Evolutionary conservation across 768 basidiomycete species (phyloP).

Genomic region (Panellus pusillus): DNA sequence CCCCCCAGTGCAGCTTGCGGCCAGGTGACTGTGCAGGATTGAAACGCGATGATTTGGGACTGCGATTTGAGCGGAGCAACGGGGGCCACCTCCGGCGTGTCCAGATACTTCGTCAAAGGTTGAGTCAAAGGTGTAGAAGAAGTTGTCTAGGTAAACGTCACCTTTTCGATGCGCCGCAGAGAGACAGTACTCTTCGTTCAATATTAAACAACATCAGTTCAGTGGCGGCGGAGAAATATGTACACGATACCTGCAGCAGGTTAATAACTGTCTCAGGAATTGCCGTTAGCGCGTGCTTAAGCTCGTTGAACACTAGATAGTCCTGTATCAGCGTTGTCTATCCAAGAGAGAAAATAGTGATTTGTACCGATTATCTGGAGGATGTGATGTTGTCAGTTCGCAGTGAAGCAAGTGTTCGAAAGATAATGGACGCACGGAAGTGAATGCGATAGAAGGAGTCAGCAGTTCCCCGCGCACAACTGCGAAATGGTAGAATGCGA

Average conservation of each 20-base stretch:
- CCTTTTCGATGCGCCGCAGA: conserved; percentile 79
- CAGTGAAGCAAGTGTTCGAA: not conserved
- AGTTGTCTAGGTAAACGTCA: no score
- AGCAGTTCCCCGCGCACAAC: conserved; percentile 66
- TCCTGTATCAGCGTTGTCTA: conserved; percentile 23
- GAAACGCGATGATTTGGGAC: conserved; percentile 64
- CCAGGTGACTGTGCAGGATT: conserved; percentile 88
- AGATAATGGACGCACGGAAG: conserved; percentile 45
- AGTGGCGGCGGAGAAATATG: no score
- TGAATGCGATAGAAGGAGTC: conserved; percentile 87
- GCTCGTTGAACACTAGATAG: conserved; percentile 72
- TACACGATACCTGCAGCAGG: conserved; percentile 86
- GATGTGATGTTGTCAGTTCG: not conserved
- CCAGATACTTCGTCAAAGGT: conserved; percentile 55
- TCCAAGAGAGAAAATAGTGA: no score
- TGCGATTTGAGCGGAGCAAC: conserved; percentile 58
- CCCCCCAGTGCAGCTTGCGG: conserved; percentile 47
- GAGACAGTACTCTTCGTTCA: conserved; percentile 84
- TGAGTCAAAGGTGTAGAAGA: not conserved
- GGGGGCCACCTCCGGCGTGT: conserved; percentile 64
- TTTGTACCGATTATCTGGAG: no score
- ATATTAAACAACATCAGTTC: no score
- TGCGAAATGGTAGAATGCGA: conserved; percentile 71
- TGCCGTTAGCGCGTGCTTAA: conserved; percentile 83
- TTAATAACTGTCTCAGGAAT: conserved; percentile 91